phyloP scores from a whole-genome alignment of 2,329 filamentous ascomycete genomes.

The Apiospora hydei region DNA sequence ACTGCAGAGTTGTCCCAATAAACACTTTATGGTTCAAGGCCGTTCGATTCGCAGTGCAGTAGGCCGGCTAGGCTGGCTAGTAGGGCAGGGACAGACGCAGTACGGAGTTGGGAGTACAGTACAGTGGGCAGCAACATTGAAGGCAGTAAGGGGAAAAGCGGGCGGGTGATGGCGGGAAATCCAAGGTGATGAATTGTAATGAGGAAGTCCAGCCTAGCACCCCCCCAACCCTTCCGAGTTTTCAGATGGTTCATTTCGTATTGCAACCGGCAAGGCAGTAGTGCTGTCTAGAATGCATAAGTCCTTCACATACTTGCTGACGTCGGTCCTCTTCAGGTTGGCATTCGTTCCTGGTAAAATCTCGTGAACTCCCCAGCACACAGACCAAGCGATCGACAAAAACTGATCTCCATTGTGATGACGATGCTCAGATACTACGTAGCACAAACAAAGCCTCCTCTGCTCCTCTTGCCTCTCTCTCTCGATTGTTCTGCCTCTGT shows the following conservation, averaged over 20 bases:
- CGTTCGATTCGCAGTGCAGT: background rate
- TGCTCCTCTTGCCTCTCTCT: background rate
- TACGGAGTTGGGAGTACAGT: background rate
- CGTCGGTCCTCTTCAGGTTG: background rate
- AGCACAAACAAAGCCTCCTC: constrained; percentile 3
- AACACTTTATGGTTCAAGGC: constrained; percentile 21
- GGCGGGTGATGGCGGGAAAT: background rate
- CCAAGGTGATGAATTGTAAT: background rate
- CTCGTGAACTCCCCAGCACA: constrained; percentile 17
- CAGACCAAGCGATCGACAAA: constrained; percentile 7
- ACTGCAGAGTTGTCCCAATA: constrained; percentile 7
- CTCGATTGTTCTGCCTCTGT: background rate
- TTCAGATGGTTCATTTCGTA: constrained; percentile 19
- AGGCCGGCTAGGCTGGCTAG: background rate
- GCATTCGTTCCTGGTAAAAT: constrained; percentile 2
- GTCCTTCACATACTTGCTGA: background rate
- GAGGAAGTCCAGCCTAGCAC: constrained; percentile 7
- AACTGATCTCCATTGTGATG: constrained; percentile 8
- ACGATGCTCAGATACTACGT: constrained; percentile 8
- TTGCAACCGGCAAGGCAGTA: background rate
- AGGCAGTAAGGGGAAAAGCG: background rate
- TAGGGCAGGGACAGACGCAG: background rate
- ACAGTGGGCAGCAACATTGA: constrained; percentile 11
- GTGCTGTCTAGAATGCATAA: background rate
- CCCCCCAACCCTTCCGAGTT: background rate